Percentiles rank a stretch among this genome's conserved stretches.
These are phyloP conservation scores for Phytophthora pinifolia DNA, from an alignment of 352 stramenopile genomes.

Conservation along the genomic window DNA sequence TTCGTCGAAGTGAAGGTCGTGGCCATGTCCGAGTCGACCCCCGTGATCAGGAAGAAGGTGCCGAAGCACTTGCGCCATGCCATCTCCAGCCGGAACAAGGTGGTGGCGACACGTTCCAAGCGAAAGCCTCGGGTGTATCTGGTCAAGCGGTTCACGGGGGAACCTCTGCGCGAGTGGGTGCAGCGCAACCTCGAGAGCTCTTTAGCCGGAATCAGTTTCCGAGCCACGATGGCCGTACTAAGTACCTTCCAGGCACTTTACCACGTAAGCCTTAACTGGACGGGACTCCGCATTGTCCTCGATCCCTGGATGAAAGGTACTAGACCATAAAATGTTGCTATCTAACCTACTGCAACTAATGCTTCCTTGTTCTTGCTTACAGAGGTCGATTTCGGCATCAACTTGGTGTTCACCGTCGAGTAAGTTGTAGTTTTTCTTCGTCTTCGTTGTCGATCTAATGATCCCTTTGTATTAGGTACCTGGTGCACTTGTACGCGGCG, in stretches of 20 bases:
- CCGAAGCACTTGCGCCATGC: constrained; percentile 44
- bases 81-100: constrained; percentile 27
- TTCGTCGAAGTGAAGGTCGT: constrained; percentile 3
- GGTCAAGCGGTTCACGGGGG: constrained; percentile 36
- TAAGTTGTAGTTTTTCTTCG: constrained; percentile 24
- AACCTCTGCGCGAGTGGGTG: constrained; percentile 63
- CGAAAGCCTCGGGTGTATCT: constrained; percentile 40
- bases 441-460: background rate
- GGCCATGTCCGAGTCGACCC: constrained; percentile 18
- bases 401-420: constrained; percentile 71
- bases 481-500: constrained; percentile 58
- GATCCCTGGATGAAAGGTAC: constrained; percentile 54
- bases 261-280: constrained; percentile 71
- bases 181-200: constrained; percentile 77
- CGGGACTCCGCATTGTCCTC: constrained; percentile 26
- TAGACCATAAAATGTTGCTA: background rate
- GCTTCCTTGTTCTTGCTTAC: background rate
- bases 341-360: background rate
- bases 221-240: constrained; percentile 45
- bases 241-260: constrained; percentile 69
- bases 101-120: constrained; percentile 13
- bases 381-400: constrained; percentile 63
- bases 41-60: constrained; percentile 25
- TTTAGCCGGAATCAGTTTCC: constrained; percentile 42
- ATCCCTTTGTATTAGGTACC: constrained; percentile 30